Evolutionary conservation across 73 alveolate species (phyloP).

Genomic region (Paramecium tetraurelia): DNA sequence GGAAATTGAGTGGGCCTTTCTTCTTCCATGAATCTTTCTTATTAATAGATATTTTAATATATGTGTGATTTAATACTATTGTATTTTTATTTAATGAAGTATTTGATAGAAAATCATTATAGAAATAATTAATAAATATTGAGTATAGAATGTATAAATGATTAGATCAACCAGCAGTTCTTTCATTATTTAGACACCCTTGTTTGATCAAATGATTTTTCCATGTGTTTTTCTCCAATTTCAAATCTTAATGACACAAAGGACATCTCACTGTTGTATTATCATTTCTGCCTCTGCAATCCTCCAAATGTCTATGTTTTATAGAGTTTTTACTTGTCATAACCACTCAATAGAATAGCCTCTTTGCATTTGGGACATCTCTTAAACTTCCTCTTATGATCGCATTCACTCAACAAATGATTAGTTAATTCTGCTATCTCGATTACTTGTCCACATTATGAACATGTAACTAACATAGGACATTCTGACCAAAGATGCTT

Average conservation of each 20-base stretch:
- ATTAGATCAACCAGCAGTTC: conserved; percentile 52
- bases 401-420: conserved; percentile 91
- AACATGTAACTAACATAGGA: conserved; percentile 86
- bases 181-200: conserved; percentile 89
- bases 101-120: no score
- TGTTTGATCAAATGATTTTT: conserved; percentile 84
- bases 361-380: conserved; percentile 92
- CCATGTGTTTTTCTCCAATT: conserved; percentile 91
- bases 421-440: conserved; percentile 80
- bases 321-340: conserved; percentile 77
- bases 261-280: conserved; percentile 92
- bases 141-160: not conserved
- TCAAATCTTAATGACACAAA: conserved; percentile 92
- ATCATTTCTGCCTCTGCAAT: conserved; percentile 68
- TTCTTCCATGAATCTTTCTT: not conserved
- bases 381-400: conserved; percentile 74
- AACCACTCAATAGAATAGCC: conserved; percentile 85
- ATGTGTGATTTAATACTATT: no score
- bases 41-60: no score
- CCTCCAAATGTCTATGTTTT: conserved; percentile 30
- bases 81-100: no score
- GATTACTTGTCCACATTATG: conserved; percentile 84
- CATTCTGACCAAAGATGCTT: conserved; percentile 90
- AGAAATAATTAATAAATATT: not conserved
- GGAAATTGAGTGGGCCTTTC: not conserved